Conservation (phyloP, 1,284 basidiomycete genomes). For the Apiotrichum laibachii region DNA sequence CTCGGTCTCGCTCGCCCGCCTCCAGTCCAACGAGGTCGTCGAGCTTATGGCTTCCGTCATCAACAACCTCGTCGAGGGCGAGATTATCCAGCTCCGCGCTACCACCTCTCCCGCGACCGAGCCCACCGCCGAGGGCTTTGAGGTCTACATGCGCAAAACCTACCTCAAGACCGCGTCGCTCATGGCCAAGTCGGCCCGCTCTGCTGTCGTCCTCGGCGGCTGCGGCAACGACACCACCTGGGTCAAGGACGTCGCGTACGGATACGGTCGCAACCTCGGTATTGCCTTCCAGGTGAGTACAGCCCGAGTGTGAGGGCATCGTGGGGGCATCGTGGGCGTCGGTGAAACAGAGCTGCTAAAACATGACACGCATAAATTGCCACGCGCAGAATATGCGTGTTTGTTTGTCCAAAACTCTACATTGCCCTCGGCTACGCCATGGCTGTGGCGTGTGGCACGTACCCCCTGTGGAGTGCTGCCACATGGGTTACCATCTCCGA, state of each 20-base stretch:
- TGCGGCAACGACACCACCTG: slow-evolving; percentile 62
- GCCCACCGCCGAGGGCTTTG: slow-evolving; percentile 60
- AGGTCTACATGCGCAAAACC: slow-evolving; percentile 85
- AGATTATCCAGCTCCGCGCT: slow-evolving; percentile 79
- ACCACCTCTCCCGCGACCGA: slow-evolving; percentile 37
- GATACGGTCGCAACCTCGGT: slow-evolving; percentile 82
- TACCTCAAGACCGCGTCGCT: slow-evolving; percentile 95
- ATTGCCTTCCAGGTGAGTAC: slow-evolving; percentile 82
- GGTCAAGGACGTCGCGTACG: slow-evolving; percentile 92
- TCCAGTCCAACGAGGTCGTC: slow-evolving; percentile 85
- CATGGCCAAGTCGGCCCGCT: slow-evolving; percentile 89
- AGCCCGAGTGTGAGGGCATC: slow-evolving; percentile 44
- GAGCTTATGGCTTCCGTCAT: slow-evolving; percentile 91
- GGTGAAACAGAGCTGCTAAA: too few relatives aligned
- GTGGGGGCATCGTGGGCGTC: too few relatives aligned
- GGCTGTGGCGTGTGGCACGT: too few relatives aligned
- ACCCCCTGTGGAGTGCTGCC: too few relatives aligned
- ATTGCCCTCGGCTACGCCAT: too few relatives aligned
- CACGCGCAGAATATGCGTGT: too few relatives aligned
- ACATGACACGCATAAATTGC: too few relatives aligned
- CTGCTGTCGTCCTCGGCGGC: slow-evolving; percentile 85
- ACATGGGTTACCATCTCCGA: too few relatives aligned
- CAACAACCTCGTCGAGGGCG: slow-evolving; percentile 93
- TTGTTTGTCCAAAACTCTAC: too few relatives aligned
- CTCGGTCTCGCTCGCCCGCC: slow-evolving; percentile 77